These are phyloP conservation scores for Prunus salicina DNA, from an alignment of 306 rosid genomes.

Conservation along the genomic window DNA sequence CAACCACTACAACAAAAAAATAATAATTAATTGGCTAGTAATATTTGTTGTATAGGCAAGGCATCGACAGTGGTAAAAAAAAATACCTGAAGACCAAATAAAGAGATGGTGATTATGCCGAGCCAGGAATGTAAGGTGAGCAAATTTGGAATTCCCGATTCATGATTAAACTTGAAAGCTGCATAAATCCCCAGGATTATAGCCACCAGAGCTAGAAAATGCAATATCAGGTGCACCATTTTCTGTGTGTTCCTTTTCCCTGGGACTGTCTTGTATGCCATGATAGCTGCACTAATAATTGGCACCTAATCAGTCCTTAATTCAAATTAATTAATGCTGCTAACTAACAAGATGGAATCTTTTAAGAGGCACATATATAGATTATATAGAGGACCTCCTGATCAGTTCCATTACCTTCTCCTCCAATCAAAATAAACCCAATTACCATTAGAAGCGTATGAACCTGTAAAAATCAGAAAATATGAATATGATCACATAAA, in stretches of 20 bases:
- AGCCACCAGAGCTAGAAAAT: constrained; percentile 47
- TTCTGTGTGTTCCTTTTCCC: constrained; percentile 30
- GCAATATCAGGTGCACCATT: constrained; percentile 49
- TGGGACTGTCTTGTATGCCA: constrained; percentile 50
- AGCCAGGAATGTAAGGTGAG: constrained; percentile 72
- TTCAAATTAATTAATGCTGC: background rate
- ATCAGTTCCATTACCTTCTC: constrained; percentile 55
- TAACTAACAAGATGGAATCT: too few species aligned
- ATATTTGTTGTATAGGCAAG: too few species aligned
- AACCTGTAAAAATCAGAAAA: constrained; percentile 34
- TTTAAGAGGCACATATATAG: background rate
- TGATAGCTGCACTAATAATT: constrained; percentile 43
- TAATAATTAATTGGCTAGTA: too few species aligned
- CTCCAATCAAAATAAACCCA: constrained; percentile 58
- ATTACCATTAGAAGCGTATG: constrained; percentile 64
- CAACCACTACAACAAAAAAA: constrained; percentile 35
- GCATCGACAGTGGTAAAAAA: too few species aligned
- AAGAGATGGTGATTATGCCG: constrained; percentile 53
- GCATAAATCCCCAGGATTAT: constrained; percentile 46
- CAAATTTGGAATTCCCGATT: constrained; percentile 17
- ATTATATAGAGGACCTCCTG: background rate
- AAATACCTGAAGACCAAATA: constrained; percentile 56
- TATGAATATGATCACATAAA: background rate
- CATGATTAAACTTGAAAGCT: constrained; percentile 46
- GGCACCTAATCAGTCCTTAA: background rate